Base-by-base conservation (phyloP, 2,329 filamentous ascomycete species). In the Leptographium galeiforme region DNA sequence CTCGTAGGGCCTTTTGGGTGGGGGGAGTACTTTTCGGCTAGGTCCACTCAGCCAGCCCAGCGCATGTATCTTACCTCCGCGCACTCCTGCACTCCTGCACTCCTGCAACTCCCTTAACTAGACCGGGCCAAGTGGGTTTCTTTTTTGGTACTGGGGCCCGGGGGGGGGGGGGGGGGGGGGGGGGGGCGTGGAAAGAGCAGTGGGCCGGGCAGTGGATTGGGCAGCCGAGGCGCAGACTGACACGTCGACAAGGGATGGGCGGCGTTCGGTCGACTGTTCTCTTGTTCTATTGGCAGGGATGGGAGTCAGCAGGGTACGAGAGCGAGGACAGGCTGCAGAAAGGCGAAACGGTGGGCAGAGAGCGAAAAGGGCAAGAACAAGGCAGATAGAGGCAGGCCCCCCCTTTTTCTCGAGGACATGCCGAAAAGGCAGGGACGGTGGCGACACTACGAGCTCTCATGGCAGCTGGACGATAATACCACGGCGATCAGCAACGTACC, bases 191-290 rank as follows among this genome's bases (percentile, higher is more conserved):
- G n/a, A 14, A 40, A 48, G n/a, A 38, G 44, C 7, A 40, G 33
- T 39, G 39, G 36, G 53, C 45, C 33, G 48, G 48, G 34, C 25
- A 16, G 39, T n/a, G 44, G 45, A 48, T 48, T 60, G 58, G 58
- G 39, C 52, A 52, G 57, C 32, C 43, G 54, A 49, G 51, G 56
- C 55, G 51, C 56, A 58, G 56, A 55, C 56, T 60, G 58, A 60
- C 58, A 60, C 58, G 57, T 59, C 54, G 57, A 51, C 57, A 55
- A 56, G 53, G 53, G 51, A 48, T 53, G 46, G 54, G 44, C 13
- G 34, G 19, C 33, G 12, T 48, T 25, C 25, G 25, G 34, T 14
- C 19, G 51, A 36, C n/a, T 25, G 41, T 44, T 44, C 41, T 44
- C 25, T 44, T 44, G 19, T 16, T 50, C 41, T 48, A 53, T 53